Conservation (phyloP, 163 green algal species). For the Chloromonas sp. region DNA sequence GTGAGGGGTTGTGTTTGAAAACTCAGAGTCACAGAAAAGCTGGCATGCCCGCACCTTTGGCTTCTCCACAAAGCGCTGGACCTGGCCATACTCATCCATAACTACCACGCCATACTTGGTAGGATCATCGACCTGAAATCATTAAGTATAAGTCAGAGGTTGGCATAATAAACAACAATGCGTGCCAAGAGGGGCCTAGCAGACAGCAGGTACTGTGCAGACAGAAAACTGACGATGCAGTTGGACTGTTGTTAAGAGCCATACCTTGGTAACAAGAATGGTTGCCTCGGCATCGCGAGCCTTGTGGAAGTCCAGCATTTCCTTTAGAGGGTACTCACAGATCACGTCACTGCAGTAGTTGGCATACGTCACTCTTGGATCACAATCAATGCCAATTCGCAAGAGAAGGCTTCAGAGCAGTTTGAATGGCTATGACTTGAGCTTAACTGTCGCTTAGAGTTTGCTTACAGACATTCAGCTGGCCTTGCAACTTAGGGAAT, state of each 20-base stretch:
- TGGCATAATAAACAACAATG: too few relatives aligned
- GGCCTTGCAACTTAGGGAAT: neutral
- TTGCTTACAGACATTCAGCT: too few relatives aligned
- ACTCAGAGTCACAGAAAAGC: too few relatives aligned
- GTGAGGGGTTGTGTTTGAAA: too few relatives aligned
- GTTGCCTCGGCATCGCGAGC: conserved; percentile 53
- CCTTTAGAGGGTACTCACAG: conserved; percentile 63
- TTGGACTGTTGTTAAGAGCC: neutral
- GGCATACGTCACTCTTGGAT: too few relatives aligned
- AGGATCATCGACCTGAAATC: conserved; percentile 77
- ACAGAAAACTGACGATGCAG: neutral
- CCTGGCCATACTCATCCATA: conserved; percentile 72
- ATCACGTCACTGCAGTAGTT: conserved; percentile 52
- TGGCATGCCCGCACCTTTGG: conserved; percentile 60
- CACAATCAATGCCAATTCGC: too few relatives aligned
- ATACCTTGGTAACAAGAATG: conserved; percentile 60
- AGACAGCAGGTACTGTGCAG: neutral
- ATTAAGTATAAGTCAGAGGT: too few relatives aligned
- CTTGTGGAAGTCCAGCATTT: conserved; percentile 66
- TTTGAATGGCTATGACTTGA: too few relatives aligned
- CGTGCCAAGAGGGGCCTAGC: neutral
- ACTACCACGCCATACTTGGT: conserved; percentile 98
- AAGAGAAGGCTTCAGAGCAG: too few relatives aligned
- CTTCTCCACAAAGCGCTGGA: conserved; percentile 98
- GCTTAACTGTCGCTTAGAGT: too few relatives aligned